Conservation (phyloP, 768 basidiomycete species). For the Suillus occidentalis region DNA sequence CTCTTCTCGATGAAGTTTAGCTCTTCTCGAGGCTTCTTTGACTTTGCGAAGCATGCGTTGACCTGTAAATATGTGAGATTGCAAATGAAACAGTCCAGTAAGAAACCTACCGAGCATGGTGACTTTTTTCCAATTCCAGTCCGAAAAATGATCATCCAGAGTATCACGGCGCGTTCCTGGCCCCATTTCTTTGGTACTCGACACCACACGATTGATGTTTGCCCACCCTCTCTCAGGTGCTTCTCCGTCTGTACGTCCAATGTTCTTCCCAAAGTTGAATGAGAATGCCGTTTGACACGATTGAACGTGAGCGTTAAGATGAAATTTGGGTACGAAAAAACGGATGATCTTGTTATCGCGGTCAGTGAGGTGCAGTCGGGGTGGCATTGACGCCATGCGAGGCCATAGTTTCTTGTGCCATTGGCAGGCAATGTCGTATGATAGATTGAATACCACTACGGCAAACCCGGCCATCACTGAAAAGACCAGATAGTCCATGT, state of each 20-base stretch:
- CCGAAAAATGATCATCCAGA: conserved; percentile 35
- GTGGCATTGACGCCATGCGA: conserved; percentile 5
- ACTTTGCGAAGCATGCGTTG: background rate
- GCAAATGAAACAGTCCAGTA: background rate
- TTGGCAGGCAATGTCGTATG: conserved; percentile 28
- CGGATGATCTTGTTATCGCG: background rate
- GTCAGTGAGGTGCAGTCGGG: background rate
- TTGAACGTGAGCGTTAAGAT: conserved; percentile 12
- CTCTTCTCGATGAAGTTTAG: background rate
- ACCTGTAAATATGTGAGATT: background rate
- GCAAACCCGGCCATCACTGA: background rate
- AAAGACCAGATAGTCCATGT: background rate
- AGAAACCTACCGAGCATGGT: conserved; percentile 22
- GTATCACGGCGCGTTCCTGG: conserved; percentile 31
- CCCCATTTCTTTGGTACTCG: conserved; percentile 33
- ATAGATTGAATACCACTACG: background rate
- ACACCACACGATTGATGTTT: conserved; percentile 12
- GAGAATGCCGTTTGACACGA: background rate
- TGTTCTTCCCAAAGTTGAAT: background rate
- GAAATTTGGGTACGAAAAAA: conserved; percentile 18
- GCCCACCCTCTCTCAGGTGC: conserved; percentile 19
- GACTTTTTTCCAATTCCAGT: conserved; percentile 35
- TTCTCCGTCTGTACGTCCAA: conserved; percentile 16
- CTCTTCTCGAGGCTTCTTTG: background rate
- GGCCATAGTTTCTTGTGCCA: conserved; percentile 15